Evolutionary conservation across 176 grass and related monocot genomes (phyloP).

Genomic region (Panicum miliaceum): DNA sequence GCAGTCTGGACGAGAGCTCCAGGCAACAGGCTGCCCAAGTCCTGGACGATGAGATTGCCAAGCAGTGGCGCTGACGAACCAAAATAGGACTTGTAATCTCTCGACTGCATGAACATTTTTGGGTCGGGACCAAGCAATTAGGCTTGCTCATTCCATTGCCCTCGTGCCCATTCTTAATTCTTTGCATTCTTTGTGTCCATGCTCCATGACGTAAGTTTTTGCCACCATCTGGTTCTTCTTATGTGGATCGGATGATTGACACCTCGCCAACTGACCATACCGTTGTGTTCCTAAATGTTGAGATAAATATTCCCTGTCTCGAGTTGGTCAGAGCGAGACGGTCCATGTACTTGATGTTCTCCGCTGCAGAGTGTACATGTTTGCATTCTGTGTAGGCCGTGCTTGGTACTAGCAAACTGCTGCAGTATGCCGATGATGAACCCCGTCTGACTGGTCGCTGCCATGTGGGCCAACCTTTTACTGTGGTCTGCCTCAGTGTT

Average conservation of each 20-base stretch:
- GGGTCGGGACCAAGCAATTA: conserved; percentile 19
- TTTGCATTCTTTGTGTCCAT: conserved; percentile 38
- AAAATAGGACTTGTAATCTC: conserved; percentile 34
- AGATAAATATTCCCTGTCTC: background rate
- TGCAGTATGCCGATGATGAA: background rate
- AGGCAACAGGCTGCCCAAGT: conserved; percentile 51
- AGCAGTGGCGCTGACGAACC: conserved; percentile 39
- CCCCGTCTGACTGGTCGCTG: background rate
- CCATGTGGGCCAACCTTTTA: background rate
- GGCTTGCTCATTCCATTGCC: conserved; percentile 35
- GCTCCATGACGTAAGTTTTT: background rate
- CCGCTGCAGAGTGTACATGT: background rate
- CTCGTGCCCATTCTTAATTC: conserved; percentile 42
- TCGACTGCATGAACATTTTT: conserved; percentile 36
- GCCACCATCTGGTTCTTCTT: conserved; percentile 3
- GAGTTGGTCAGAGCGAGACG: background rate
- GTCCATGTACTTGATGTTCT: background rate
- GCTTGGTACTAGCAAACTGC: background rate
- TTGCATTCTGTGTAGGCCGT: background rate
- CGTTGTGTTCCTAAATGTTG: conserved; percentile 9
- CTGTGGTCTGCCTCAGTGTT: background rate
- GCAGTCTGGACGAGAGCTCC: conserved; percentile 34
- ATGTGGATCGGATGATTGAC: background rate
- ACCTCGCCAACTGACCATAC: conserved; percentile 24
- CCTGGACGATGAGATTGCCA: conserved; percentile 57